Evolutionary conservation across 225 moss, liverwort and hornwort genomes (phyloP).

Genomic region (Physcomitrellopsis africana): DNA sequence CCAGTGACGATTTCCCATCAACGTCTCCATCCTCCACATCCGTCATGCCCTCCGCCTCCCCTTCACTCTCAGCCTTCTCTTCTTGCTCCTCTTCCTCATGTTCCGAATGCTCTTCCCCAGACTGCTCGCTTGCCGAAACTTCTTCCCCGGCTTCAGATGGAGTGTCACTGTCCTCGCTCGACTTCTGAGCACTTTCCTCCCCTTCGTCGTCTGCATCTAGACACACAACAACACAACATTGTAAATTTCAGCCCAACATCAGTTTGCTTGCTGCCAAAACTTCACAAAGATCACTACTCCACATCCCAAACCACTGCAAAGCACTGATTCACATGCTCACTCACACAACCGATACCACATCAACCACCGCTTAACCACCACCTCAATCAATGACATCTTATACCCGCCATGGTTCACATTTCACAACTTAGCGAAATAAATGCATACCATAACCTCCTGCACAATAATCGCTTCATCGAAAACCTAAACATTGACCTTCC

Average conservation of each 20-base stretch:
- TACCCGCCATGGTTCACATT: too few relatives aligned
- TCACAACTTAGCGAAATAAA: background rate
- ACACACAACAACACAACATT: constrained; percentile 1
- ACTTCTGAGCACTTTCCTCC: constrained; percentile 82
- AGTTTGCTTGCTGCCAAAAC: background rate
- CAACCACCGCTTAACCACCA: too few relatives aligned
- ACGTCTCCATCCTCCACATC: too few relatives aligned
- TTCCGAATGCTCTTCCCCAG: constrained; percentile 81
- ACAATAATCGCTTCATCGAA: too few relatives aligned
- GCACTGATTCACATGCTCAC: too few relatives aligned
- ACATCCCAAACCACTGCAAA: background rate
- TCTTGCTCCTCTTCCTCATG: constrained; percentile 56
- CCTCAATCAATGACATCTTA: too few relatives aligned
- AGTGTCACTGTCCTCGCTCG: constrained; percentile 81
- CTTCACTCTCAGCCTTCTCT: too few relatives aligned
- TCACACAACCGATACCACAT: too few relatives aligned
- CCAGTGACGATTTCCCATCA: too few relatives aligned
- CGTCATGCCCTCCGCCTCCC: too few relatives aligned
- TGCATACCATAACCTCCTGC: background rate
- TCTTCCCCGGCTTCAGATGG: constrained; percentile 84
- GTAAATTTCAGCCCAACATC: background rate
- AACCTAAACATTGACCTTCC: too few relatives aligned
- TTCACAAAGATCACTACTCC: background rate
- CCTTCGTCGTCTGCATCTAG: constrained; percentile 85
- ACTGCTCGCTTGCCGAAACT: constrained; percentile 74